These are phyloP conservation scores for Brachypodium distachyon DNA, from an alignment of 202 grass and related monocot genomes.

Conservation along the genomic window DNA sequence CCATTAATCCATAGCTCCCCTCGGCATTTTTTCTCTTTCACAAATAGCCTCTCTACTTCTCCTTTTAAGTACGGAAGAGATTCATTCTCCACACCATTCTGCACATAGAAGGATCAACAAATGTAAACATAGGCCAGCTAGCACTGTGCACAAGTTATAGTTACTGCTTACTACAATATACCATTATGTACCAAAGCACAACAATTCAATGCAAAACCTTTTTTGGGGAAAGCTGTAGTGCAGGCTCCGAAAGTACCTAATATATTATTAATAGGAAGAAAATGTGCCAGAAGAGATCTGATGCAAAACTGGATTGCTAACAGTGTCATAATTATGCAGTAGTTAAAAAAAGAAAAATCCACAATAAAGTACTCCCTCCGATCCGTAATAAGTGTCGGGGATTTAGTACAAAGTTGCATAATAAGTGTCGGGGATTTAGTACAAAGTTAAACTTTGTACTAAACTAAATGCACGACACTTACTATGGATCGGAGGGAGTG, in stretches of 20 bases:
- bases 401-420: no score
- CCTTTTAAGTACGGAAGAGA: constrained; percentile 55
- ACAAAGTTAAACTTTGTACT: no score
- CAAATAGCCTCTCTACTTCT: constrained; percentile 68
- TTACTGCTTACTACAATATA: neutral
- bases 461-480: no score
- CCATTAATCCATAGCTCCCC: constrained; percentile 79
- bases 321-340: neutral
- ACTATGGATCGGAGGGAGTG: no score
- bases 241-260: neutral
- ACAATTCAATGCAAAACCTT: neutral
- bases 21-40: constrained; percentile 64
- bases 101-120: neutral
- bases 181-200: constrained; percentile 1
- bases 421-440: no score
- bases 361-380: neutral
- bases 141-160: neutral
- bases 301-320: neutral
- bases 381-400: no score
- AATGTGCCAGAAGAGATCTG: neutral
- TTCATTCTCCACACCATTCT: constrained; percentile 54
- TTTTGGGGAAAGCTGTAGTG: neutral
- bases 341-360: neutral
- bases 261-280: neutral
- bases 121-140: neutral